Conservation (phyloP, 2,329 filamentous ascomycete genomes). For the Cryphonectria carpinicola region DNA sequence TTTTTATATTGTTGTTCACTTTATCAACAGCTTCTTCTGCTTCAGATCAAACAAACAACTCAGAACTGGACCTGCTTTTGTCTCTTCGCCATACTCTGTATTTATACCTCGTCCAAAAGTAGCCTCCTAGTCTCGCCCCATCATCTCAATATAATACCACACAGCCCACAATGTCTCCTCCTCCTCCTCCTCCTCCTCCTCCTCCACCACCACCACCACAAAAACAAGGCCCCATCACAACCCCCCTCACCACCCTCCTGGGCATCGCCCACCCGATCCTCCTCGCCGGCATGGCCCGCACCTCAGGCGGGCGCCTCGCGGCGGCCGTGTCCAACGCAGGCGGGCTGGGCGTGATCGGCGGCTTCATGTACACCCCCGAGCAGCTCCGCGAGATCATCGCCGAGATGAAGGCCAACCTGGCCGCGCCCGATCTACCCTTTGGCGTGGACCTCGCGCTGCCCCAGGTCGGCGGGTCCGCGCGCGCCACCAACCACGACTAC, state of each 20-base stretch:
- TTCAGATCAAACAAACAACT: too few species aligned
- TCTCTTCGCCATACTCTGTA: too few species aligned
- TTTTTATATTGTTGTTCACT: too few species aligned
- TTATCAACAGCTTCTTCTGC: too few species aligned
- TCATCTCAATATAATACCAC: background rate
- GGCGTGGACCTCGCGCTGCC: conserved; percentile 91
- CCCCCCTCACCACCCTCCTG: conserved; percentile 77
- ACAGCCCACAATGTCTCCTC: background rate
- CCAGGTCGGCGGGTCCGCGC: conserved; percentile 80
- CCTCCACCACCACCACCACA: conserved; percentile 25
- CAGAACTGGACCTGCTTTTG: too few species aligned
- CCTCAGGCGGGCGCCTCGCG: conserved; percentile 76
- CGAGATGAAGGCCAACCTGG: conserved; percentile 79
- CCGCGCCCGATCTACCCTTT: conserved; percentile 73
- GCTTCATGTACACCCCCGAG: conserved; percentile 71
- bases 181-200: too few species aligned
- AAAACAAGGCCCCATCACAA: conserved; percentile 63
- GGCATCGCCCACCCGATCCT: conserved; percentile 87
- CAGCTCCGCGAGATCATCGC: conserved; percentile 81
- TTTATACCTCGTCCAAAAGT: too few species aligned
- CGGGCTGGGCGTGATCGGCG: conserved; percentile 77
- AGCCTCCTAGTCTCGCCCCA: too few species aligned
- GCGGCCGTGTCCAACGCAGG: conserved; percentile 89
- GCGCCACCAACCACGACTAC: conserved; percentile 95
- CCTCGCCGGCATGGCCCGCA: conserved; percentile 91